Evolutionary conservation across 768 basidiomycete species (phyloP), one percentile per base, ranked within the genome.

Genomic region (Tylopilus vinaceipallidus): DNA sequence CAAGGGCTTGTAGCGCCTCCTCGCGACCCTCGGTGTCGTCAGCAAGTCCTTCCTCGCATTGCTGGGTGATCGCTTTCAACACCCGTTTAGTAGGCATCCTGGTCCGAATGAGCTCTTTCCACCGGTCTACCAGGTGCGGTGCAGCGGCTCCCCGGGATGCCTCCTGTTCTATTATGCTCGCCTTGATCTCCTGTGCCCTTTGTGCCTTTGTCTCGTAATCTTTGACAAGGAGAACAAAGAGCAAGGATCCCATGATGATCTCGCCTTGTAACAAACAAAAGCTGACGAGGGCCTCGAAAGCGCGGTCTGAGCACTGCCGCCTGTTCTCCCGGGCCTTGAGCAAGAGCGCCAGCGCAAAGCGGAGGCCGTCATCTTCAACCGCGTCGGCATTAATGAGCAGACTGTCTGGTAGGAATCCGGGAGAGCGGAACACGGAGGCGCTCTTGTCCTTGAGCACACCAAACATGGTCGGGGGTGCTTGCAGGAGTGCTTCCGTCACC

Each of bases 201-300:
- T 62, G 63, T 46, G 62, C 66, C 22, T 70, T 69, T 11, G 66
- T 49, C 59, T 86, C 79, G 72, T 77, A 85, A 26, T 88, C 84
- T 54, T 84, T 80, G 36, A 88, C 67, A 17, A 88, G 60, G 35
- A 81, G 66, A 1, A 77, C 84, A 48, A 91, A 87, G 6, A 90
- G 68, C 23, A 91, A 67, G 1, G 85, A 83, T 0, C 80, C 88
- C n/a, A 87, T 73, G 34, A 91, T 75, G 42, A 92, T 82, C 61
- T 92, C 90, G 22, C 88, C 87, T 42, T 91, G 88, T 33, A 89
- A 63, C 17, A 92, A 71, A 48, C 84, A 86, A 9, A 83, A 75
- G 4, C 77, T 71, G 54, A 91, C 73, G 42, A 89, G 66, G 2
- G 73, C 72, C 44, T 76, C 75, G 60, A 82, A 88, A 74, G 88